Evolutionary conservation across 495 filamentous ascomycete species (phyloP).

Genomic region (Xylaria telfairii): DNA sequence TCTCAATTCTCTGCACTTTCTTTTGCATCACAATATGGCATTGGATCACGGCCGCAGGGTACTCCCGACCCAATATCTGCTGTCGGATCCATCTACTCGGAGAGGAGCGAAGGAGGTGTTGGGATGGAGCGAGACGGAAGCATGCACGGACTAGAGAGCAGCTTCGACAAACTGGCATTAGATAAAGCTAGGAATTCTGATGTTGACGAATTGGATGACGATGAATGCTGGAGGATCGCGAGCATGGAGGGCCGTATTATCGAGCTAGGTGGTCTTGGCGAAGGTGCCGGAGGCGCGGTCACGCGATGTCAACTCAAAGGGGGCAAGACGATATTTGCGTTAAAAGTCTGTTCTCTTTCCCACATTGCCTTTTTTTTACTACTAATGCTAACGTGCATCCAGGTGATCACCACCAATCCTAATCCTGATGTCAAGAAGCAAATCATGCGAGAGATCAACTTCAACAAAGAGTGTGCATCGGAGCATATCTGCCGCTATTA

Average conservation of each 20-base stretch:
- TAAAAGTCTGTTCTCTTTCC: conserved; percentile 72
- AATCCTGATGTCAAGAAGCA: conserved; percentile 98
- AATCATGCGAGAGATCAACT: conserved; percentile 91
- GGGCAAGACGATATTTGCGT: conserved; percentile 91
- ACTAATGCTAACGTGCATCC: conserved; percentile 33
- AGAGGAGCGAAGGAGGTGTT: conserved; percentile 66
- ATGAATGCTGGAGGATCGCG: conserved; percentile 92
- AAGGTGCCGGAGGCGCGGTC: conserved; percentile 95
- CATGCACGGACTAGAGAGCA: conserved; percentile 64
- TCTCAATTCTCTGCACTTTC: conserved; percentile 78
- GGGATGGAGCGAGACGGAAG: conserved; percentile 80
- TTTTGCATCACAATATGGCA: conserved; percentile 72
- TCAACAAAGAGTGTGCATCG: conserved; percentile 96
- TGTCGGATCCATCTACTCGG: conserved; percentile 82
- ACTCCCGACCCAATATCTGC: conserved; percentile 89
- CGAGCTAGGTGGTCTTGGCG: conserved; percentile 88
- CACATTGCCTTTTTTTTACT: conserved; percentile 2
- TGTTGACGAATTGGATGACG: conserved; percentile 93
- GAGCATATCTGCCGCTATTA: conserved; percentile 97
- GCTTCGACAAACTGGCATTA: conserved; percentile 74
- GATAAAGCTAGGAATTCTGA: conserved; percentile 84
- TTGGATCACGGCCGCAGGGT: conserved; percentile 61
- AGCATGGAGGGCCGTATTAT: conserved; percentile 85
- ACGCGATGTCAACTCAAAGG: conserved; percentile 87
- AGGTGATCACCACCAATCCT: conserved; percentile 98